Percentiles rank a stretch among this genome's conserved stretches.
These are phyloP conservation scores for Venturia carpophila DNA, from an alignment of 2,329 filamentous ascomycete species.

Conservation along the genomic window DNA sequence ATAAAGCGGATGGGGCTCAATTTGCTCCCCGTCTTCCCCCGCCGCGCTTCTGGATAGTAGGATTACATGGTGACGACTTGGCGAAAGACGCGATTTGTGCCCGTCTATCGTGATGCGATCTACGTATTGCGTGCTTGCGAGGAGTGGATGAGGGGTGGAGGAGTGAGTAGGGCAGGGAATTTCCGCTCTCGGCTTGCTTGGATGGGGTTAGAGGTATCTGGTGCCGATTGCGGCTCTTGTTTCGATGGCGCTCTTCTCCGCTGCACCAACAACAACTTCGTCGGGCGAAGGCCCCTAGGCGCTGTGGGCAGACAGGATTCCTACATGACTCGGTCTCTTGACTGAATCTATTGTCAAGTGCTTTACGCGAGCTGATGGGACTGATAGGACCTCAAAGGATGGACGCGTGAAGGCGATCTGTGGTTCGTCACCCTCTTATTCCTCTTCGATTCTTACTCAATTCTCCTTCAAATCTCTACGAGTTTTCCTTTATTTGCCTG, in stretches of 20 bases:
- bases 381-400: background rate
- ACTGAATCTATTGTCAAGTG: background rate
- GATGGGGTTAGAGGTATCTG: background rate
- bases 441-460: background rate
- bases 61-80: background rate
- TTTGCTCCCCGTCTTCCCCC: background rate
- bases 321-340: background rate
- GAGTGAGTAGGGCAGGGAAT: background rate
- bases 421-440: background rate
- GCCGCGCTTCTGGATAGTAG: background rate
- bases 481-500: too few relatives aligned
- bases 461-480: background rate
- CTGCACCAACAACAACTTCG: background rate
- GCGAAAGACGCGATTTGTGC: slow-evolving; percentile 1
- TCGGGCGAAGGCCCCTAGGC: background rate
- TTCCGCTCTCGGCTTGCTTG: background rate
- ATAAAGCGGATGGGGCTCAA: background rate
- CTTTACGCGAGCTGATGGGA: background rate
- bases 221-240: background rate
- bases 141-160: background rate
- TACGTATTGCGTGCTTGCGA: slow-evolving; percentile 1
- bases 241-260: background rate
- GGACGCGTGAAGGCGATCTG: background rate
- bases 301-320: background rate
- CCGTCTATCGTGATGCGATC: background rate